These are phyloP conservation scores for Mycena rebaudengoi DNA, from an alignment of 768 basidiomycete species.

Conservation along the genomic window DNA sequence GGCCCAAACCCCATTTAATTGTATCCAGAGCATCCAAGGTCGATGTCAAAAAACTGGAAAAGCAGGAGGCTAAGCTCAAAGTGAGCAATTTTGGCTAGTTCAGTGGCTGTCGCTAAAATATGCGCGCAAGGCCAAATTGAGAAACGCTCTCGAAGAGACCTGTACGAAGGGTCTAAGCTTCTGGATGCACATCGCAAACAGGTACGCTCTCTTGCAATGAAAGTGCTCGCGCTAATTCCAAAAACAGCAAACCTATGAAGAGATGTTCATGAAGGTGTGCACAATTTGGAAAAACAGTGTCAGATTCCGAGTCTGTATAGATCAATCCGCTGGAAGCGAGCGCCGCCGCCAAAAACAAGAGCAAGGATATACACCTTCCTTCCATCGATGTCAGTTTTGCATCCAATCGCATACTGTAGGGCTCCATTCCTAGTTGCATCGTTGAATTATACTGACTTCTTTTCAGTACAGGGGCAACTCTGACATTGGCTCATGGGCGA, in stretches of 20 bases:
- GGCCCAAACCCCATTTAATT: constrained; percentile 24
- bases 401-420: constrained; percentile 90
- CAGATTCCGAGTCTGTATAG: constrained; percentile 44
- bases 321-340: constrained; percentile 93
- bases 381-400: constrained; percentile 97
- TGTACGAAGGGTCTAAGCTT: constrained; percentile 96
- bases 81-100: constrained; percentile 42
- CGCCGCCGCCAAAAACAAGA: constrained; percentile 86
- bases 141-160: constrained; percentile 88
- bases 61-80: constrained; percentile 96
- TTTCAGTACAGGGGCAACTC: constrained; percentile 78
- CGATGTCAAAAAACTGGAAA: constrained; percentile 95
- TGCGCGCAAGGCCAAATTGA: constrained; percentile 87
- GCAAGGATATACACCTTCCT: constrained; percentile 94
- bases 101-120: constrained; percentile 6
- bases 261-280: constrained; percentile 95
- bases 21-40: constrained; percentile 81
- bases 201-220: constrained; percentile 46
- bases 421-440: neutral
- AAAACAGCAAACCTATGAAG: constrained; percentile 92
- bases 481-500: constrained; percentile 89
- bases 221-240: constrained; percentile 9
- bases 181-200: constrained; percentile 93
- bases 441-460: constrained; percentile 4
- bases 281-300: neutral